Conservation (phyloP, 108 stramenopile genomes). For the Cyclotella cryptica region DNA sequence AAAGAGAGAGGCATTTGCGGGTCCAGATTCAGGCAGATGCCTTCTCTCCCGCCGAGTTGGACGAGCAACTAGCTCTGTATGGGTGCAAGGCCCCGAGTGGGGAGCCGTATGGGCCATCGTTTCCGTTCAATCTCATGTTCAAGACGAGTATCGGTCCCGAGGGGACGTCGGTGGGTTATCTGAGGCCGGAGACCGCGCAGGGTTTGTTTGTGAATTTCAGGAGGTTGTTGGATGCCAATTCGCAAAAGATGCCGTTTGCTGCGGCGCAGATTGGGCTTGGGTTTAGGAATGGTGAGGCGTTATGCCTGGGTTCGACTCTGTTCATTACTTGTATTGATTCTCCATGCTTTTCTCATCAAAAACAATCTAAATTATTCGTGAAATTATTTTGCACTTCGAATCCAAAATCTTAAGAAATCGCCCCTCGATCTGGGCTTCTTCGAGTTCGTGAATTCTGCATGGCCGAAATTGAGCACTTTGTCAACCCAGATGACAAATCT, state of each 20-base stretch:
- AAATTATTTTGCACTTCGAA: not conserved
- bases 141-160: slow-evolving; percentile 99
- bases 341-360: not conserved
- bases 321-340: slow-evolving; percentile 6
- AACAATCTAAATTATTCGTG: not conserved
- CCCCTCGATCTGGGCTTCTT: slow-evolving; percentile 96
- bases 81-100: slow-evolving; percentile 90
- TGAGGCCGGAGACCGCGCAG: slow-evolving; percentile 99
- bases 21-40: slow-evolving; percentile 98
- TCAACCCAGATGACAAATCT: slow-evolving; percentile 96
- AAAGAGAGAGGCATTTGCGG: slow-evolving; percentile 88
- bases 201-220: slow-evolving; percentile 99
- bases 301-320: not conserved
- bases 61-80: slow-evolving; percentile 87
- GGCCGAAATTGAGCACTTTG: slow-evolving; percentile 99
- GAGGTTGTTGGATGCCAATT: slow-evolving; percentile 96
- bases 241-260: slow-evolving; percentile 98
- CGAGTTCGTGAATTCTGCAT: slow-evolving; percentile 99
- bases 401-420: slow-evolving; percentile 84
- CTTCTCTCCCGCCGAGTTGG: slow-evolving; percentile 94
- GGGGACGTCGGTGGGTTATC: slow-evolving; percentile 95
- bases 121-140: slow-evolving; percentile 99
- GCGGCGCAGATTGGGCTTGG: slow-evolving; percentile 99
- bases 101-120: slow-evolving; percentile 90
- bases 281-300: slow-evolving; percentile 92